phyloP scores from a whole-genome alignment of 78 protist species.

The Creolimax fragrantissima region DNA sequence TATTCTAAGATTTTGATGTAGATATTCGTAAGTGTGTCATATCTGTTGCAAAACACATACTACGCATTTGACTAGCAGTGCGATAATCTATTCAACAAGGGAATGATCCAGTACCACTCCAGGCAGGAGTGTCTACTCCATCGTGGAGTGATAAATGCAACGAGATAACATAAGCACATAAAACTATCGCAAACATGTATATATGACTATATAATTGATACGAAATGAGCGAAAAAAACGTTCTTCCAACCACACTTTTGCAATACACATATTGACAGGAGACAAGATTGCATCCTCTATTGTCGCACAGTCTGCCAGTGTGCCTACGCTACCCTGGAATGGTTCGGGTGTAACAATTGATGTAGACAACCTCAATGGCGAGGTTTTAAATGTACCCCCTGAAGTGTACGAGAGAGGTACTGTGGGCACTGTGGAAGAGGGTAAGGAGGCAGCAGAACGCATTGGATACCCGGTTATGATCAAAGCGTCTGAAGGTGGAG shows the following conservation, averaged over 20 bases:
- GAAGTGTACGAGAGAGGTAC: background rate
- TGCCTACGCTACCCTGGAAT: slow-evolving; percentile 88
- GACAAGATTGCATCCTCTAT: slow-evolving; percentile 94
- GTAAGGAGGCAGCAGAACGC: slow-evolving; percentile 12
- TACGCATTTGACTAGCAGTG: too few relatives aligned
- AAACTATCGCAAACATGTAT: too few relatives aligned
- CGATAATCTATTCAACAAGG: too few relatives aligned
- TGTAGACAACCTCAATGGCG: background rate
- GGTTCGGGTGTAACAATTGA: slow-evolving; percentile 54
- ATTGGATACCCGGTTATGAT: slow-evolving; percentile 84
- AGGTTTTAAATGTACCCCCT: background rate
- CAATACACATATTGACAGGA: slow-evolving; percentile 54
- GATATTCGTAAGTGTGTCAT: too few relatives aligned
- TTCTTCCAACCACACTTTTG: background rate
- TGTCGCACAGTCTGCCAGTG: slow-evolving; percentile 88
- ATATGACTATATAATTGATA: background rate
- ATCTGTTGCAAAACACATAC: too few relatives aligned
- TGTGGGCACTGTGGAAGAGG: slow-evolving; percentile 33
- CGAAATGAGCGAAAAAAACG: background rate
- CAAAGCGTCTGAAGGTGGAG: slow-evolving; percentile 84
- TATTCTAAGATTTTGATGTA: too few relatives aligned
- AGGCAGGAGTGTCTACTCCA: too few relatives aligned
- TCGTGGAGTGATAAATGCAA: too few relatives aligned
- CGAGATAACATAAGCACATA: too few relatives aligned
- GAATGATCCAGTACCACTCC: too few relatives aligned